A percentile compares a stretch with the other conserved stretches of the same genome.
These are phyloP conservation scores for Pseudogymnoascus sp. DNA, from an alignment of 2,329 filamentous ascomycete genomes.

Conservation along the genomic window DNA sequence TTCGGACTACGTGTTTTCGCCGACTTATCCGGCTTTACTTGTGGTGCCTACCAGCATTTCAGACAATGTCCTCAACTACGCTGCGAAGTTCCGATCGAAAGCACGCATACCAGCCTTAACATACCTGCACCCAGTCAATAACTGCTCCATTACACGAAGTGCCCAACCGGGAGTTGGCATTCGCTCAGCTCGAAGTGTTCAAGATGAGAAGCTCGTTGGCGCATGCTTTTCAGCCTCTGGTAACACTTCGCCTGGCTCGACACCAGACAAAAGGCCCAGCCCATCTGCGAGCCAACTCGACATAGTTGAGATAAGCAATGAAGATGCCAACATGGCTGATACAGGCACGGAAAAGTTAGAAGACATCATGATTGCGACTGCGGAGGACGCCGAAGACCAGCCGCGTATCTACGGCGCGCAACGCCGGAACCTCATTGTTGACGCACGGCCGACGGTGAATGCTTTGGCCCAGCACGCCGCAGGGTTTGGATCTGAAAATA, in stretches of 20 bases:
- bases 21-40: constrained; percentile 81
- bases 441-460: constrained; percentile 89
- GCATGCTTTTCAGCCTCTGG: constrained; percentile 73
- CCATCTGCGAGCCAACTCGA: constrained; percentile 46
- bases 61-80: constrained; percentile 95
- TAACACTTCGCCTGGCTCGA: constrained; percentile 19
- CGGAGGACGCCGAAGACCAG: constrained; percentile 48
- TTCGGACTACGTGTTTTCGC: constrained; percentile 79
- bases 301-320: constrained; percentile 22
- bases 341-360: constrained; percentile 53
- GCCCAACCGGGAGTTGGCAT: constrained; percentile 88
- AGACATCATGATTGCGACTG: constrained; percentile 54
- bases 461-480: constrained; percentile 90
- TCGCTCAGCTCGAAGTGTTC: constrained; percentile 79
- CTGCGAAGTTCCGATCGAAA: constrained; percentile 78
- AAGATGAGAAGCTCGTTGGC: constrained; percentile 88
- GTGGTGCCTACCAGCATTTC: constrained; percentile 84
- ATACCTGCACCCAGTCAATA: constrained; percentile 94
- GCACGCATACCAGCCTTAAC: constrained; percentile 81
- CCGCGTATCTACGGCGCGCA: constrained; percentile 80
- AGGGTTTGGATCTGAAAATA: constrained; percentile 91
- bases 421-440: constrained; percentile 88
- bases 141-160: constrained; percentile 91
- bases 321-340: constrained; percentile 12
- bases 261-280: constrained; percentile 29